Evolutionary conservation across 257 asterid species (phyloP), one percentile per base, ranked within the genome.

Genomic region (Nicotiana attenuata): DNA sequence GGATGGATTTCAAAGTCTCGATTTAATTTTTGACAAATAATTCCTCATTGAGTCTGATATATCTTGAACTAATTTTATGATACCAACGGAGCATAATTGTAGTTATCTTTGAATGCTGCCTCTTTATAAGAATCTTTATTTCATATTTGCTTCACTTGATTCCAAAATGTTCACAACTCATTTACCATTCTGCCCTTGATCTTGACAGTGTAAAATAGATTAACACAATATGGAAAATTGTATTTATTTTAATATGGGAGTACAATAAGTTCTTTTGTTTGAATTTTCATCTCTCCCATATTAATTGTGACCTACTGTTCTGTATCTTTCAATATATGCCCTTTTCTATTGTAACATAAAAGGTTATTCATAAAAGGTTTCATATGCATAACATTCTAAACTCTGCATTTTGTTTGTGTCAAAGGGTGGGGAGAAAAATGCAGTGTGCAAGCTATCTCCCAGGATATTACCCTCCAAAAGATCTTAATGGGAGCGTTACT

Each of bases 361-460:
- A 50, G 76, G 16, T 14, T 75, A n/a, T n/a, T n/a, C 17, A 67
- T 67, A 9, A 33, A 31, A 50, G 76, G 16, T 14, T 75, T 75
- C 63, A n/a, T 50, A 7, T 75, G 45, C 64, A 2, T 16, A 75
- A 3, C 63, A 73, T 24, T 75, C 63, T 75, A 26, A 75, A 75
- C 57, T 80, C 5, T 65, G 77, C 17, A 41, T 65, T 41, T 45
- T 17, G 19, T 17, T 73, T 47, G 77, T 52, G 35, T 64, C 20
- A 29, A 29, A 80, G 77, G 77, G 60, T 15, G 65, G 14, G 28
- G 57, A 11, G 28, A 68, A 86, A 80, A 66, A 92, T 92, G 98
- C 94, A 92, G 89, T 86, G 89, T 76, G 76, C 89, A 56, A 87
- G 89, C 82, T 83, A 82, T 65, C 16, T 81, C 57, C 89, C 92